Evolutionary conservation across 2,329 filamentous ascomycete genomes (phyloP), one percentile per base, ranked within the genome.

Genomic region (Malbranchea cinnamomea): DNA sequence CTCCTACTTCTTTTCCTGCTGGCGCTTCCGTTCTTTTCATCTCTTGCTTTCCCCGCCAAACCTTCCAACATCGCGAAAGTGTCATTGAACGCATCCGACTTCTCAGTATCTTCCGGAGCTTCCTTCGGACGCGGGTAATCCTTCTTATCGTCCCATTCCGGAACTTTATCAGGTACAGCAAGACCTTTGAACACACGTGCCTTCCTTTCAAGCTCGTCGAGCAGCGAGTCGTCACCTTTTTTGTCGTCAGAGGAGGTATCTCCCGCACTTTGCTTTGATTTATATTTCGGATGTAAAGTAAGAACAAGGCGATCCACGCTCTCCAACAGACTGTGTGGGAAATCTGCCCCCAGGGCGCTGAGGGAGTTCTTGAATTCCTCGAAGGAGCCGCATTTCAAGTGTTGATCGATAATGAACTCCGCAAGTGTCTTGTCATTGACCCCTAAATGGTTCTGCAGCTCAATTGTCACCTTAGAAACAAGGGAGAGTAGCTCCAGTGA

Each of bases 321-420:
- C 51, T 93, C 82, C 33, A 93, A 68, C 44, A 98, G 61, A 58
- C 81, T 93, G 32, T 73, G 68, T 0, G 85, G 83, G 41, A 94
- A 91, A 24, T 77, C 84, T 38, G 78, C 81, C 32, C 79, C 81
- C 56, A 91, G 74, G 17, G 66, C 71, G 41, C 76, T 71, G 41
- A 95, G 66, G 48, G 73, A 73, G 41, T 64, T 62, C 59, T 79
- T 79, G 61, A 95, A 98, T 16, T 79, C 74, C 30, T 67, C 56
- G 33, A 81, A 63, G 16, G 68, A 68, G 30, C 64, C 67, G 60
- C 74, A 79, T 67, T 85, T 71, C 51, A 78, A 58, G 45, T 92
- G 82, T 51, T 93, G 79, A 37, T 80, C 80, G 49, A 98, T 93
- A 46, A 98, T 74, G 50, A 93, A 98, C 56, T 98, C 89, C 43